A percentile compares a stretch with the other conserved stretches of the same genome.
Evolutionary conservation across 768 basidiomycete species (phyloP).

Genomic region (Clavaria fumosa): DNA sequence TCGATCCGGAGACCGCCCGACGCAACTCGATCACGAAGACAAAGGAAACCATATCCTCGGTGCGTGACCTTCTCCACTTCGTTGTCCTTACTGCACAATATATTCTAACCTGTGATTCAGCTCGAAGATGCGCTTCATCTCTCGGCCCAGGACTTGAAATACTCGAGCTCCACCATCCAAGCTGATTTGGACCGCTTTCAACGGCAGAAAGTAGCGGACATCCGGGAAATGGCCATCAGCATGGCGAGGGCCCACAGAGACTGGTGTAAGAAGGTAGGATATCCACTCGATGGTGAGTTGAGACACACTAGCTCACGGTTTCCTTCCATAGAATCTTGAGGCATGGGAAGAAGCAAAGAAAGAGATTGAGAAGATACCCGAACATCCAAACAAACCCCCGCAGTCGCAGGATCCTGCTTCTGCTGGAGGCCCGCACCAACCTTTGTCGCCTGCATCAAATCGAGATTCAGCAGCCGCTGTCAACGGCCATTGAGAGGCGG

Average conservation of each 20-base stretch:
- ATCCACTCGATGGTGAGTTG: conserved; percentile 4
- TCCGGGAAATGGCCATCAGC: conserved; percentile 84
- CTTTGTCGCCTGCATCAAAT: too few relatives aligned
- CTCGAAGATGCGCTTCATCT: conserved; percentile 91
- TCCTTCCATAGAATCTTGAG: conserved; percentile 63
- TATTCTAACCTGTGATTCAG: conserved; percentile 26
- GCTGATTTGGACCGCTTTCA: conserved; percentile 97
- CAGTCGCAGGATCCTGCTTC: conserved; percentile 22
- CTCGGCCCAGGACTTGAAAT: conserved; percentile 87
- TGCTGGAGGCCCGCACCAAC: too few relatives aligned
- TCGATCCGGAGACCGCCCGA: conserved; percentile 91
- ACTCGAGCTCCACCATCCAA: conserved; percentile 91
- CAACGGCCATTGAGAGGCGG: conserved; percentile 35
- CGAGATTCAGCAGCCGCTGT: conserved; percentile 59
- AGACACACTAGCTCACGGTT: conserved; percentile 7
- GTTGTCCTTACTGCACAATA: conserved; percentile 1
- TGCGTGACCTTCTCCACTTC: conserved; percentile 19
- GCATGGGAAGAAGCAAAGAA: conserved; percentile 94
- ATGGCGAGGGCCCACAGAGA: conserved; percentile 86
- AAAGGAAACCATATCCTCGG: conserved; percentile 88
- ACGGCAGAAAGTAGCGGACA: conserved; percentile 93
- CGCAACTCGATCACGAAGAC: conserved; percentile 90
- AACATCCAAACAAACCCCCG: conserved; percentile 68
- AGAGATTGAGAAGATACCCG: conserved; percentile 81
- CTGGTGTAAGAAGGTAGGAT: conserved; percentile 84